These are phyloP conservation scores for Fraxinus cuspidata DNA, from an alignment of 257 asterid genomes.

Conservation along the genomic window DNA sequence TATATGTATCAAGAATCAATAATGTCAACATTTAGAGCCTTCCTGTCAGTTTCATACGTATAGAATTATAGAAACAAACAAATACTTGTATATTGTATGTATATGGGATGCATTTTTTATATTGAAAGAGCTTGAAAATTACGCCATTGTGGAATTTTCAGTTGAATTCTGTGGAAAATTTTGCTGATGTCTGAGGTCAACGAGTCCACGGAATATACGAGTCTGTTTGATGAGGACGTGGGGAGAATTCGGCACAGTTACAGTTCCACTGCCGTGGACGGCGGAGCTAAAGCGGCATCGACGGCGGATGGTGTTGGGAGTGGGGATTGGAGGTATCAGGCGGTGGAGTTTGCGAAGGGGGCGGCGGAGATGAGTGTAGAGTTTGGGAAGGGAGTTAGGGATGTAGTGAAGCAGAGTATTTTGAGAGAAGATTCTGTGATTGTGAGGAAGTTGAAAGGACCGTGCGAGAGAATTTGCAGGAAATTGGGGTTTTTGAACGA, in stretches of 20 bases:
- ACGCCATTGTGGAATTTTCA: constrained; percentile 34
- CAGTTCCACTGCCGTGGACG: constrained; percentile 22
- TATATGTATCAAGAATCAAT: constrained; percentile 17
- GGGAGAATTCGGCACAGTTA: constrained; percentile 31
- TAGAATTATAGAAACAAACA: constrained; percentile 12
- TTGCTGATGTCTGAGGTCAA: constrained; percentile 64
- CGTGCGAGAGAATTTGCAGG: constrained; percentile 44
- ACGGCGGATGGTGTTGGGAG: constrained; percentile 26
- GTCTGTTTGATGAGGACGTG: constrained; percentile 31
- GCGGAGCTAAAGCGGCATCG: constrained; percentile 8
- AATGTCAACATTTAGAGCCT: constrained; percentile 15
- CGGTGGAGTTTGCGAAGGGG: constrained; percentile 84
- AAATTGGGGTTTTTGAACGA: constrained; percentile 75
- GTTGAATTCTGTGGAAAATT: constrained; percentile 1
- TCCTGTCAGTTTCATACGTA: constrained; percentile 27
- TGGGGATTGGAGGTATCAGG: constrained; percentile 69
- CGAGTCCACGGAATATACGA: constrained; percentile 43
- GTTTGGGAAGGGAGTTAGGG: constrained; percentile 92
- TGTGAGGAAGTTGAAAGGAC: constrained; percentile 67
- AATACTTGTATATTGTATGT: neutral
- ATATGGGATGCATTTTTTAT: neutral
- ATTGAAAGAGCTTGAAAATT: constrained; percentile 26
- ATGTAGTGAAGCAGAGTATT: constrained; percentile 81
- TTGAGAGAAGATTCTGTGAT: constrained; percentile 79
- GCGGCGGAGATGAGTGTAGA: constrained; percentile 91